A percentile compares a stretch with the other conserved stretches of the same genome.
Evolutionary conservation across 108 stramenopile genomes (phyloP).

Genomic region (Fistulifera solaris): DNA sequence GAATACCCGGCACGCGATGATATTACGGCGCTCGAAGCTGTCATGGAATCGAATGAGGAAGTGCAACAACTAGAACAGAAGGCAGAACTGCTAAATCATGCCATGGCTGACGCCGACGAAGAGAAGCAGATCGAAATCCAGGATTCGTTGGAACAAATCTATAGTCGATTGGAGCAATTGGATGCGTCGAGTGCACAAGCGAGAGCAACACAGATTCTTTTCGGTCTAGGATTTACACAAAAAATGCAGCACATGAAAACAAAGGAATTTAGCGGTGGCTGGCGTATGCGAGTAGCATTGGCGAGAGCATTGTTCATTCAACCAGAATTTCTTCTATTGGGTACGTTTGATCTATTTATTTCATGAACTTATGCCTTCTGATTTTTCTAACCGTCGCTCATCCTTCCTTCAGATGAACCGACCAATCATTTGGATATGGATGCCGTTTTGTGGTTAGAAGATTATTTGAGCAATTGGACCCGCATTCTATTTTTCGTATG

Average conservation of each 20-base stretch:
- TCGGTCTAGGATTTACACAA: slow-evolving; percentile 93
- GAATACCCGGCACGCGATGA: slow-evolving; percentile 92
- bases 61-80: slow-evolving; percentile 76
- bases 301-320: slow-evolving; percentile 94
- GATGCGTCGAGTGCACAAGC: slow-evolving; percentile 95
- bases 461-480: slow-evolving; percentile 88
- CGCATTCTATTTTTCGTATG: slow-evolving; percentile 92
- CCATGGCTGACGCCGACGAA: slow-evolving; percentile 85
- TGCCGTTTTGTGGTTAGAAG: slow-evolving; percentile 98
- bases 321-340: slow-evolving; percentile 88
- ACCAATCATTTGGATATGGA: slow-evolving; percentile 91
- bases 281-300: slow-evolving; percentile 97
- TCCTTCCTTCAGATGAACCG: slow-evolving; percentile 42
- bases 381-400: background rate
- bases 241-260: slow-evolving; percentile 92
- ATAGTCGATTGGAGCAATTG: slow-evolving; percentile 93
- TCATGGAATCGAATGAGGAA: slow-evolving; percentile 92
- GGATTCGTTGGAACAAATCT: slow-evolving; percentile 64
- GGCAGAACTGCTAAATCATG: slow-evolving; percentile 81
- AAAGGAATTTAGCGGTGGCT: slow-evolving; percentile 94
- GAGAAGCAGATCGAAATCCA: slow-evolving; percentile 70
- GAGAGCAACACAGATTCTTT: slow-evolving; percentile 92
- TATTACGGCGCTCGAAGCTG: slow-evolving; percentile 93
- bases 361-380: background rate
- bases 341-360: slow-evolving; percentile 24